These are phyloP conservation scores for Aspergillus terreus DNA, from an alignment of 2,329 filamentous ascomycete species.

Conservation along the genomic window DNA sequence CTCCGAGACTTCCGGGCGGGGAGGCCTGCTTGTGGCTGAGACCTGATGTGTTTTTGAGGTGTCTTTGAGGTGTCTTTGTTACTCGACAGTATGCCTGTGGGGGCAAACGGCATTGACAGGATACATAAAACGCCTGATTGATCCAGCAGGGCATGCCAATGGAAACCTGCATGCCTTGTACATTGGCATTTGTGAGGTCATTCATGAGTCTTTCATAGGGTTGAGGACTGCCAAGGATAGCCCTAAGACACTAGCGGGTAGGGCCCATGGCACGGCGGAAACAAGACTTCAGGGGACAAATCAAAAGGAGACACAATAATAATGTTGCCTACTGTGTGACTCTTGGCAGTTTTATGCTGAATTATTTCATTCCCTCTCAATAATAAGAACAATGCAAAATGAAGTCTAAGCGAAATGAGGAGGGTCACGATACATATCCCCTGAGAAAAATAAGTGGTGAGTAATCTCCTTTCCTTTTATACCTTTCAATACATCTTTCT, in stretches of 20 bases:
- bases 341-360: not conserved
- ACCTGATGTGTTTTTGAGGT: no score
- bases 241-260: not conserved
- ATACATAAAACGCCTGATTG: not conserved
- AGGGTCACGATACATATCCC: no score
- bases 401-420: no score
- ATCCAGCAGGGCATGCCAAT: not conserved
- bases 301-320: not conserved
- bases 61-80: no score
- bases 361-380: not conserved
- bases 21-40: not conserved
- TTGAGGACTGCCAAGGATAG: not conserved
- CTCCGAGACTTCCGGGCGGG: not conserved
- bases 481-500: no score
- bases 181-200: not conserved
- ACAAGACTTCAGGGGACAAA: not conserved
- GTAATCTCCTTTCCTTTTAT: no score
- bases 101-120: not conserved
- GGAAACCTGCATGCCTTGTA: not conserved
- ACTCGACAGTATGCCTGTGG: no score
- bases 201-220: not conserved
- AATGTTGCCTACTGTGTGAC: not conserved
- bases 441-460: no score
- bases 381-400: no score
- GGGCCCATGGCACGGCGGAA: not conserved